phyloP scores from a whole-genome alignment of 2,329 filamentous ascomycete genomes.

The Xylariales sp. region DNA sequence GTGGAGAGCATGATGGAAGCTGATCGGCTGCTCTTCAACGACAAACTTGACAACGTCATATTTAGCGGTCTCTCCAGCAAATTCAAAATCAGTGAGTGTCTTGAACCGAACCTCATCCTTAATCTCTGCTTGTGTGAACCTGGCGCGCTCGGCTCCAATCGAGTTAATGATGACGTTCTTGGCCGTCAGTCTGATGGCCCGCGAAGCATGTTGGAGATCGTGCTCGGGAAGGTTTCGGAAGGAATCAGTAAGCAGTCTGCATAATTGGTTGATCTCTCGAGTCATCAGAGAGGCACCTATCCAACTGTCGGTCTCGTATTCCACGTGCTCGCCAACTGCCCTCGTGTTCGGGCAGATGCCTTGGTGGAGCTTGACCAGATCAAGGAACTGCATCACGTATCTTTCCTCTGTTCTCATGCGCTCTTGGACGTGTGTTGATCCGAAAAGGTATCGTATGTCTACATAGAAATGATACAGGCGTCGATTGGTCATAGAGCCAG shows the following conservation, averaged over 20 bases:
- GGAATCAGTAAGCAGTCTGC: slow-evolving; percentile 80
- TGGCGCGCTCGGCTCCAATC: slow-evolving; percentile 77
- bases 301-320: slow-evolving; percentile 98
- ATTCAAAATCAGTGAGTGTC: slow-evolving; percentile 70
- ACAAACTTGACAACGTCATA: slow-evolving; percentile 79
- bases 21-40: slow-evolving; percentile 85
- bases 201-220: slow-evolving; percentile 60
- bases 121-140: slow-evolving; percentile 83
- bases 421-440: slow-evolving; percentile 82
- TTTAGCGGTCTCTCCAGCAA: slow-evolving; percentile 54
- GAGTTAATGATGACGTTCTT: slow-evolving; percentile 86
- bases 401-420: slow-evolving; percentile 76
- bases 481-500: slow-evolving; percentile 89
- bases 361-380: slow-evolving; percentile 92
- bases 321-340: slow-evolving; percentile 90
- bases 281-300: slow-evolving; percentile 94
- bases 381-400: slow-evolving; percentile 91
- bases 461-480: slow-evolving; percentile 98
- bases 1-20: slow-evolving; percentile 94
- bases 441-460: slow-evolving; percentile 86
- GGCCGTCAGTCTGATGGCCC: slow-evolving; percentile 69
- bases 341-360: slow-evolving; percentile 93
- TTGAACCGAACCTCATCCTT: slow-evolving; percentile 85
- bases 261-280: slow-evolving; percentile 88
- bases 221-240: slow-evolving; percentile 68